phyloP scores from a whole-genome alignment of 2,329 filamentous ascomycete species.

The Conoideocrella luteorostrata region DNA sequence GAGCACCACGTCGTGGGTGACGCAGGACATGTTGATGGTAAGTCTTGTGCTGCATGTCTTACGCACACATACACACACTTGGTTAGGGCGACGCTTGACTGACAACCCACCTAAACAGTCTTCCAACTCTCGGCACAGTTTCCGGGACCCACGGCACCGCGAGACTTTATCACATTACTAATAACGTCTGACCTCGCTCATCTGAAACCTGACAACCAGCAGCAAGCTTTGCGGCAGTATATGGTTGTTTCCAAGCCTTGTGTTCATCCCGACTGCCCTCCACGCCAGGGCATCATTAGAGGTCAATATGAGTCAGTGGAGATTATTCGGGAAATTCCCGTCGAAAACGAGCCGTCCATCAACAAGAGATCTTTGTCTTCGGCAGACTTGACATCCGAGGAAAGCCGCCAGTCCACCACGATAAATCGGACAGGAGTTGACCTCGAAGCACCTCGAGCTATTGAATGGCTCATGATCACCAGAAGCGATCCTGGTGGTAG shows the following conservation, averaged over 20 bases:
- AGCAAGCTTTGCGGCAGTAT: constrained; percentile 52
- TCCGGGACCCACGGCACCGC: constrained; percentile 76
- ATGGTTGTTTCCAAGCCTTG: constrained; percentile 87
- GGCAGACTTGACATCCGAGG: constrained; percentile 21
- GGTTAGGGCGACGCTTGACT: not conserved
- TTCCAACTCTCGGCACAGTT: constrained; percentile 86
- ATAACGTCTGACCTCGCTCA: constrained; percentile 57
- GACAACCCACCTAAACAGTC: constrained; percentile 39
- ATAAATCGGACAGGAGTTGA: constrained; percentile 19
- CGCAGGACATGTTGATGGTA: constrained; percentile 58
- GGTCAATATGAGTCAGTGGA: constrained; percentile 90
- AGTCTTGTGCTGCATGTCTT: not conserved
- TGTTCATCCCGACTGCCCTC: constrained; percentile 65
- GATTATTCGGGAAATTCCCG: constrained; percentile 75
- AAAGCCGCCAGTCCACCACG: constrained; percentile 18
- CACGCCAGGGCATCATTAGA: constrained; percentile 66
- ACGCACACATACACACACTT: too few species aligned
- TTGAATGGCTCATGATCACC: constrained; percentile 93
- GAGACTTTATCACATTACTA: constrained; percentile 80
- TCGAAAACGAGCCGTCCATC: constrained; percentile 32
- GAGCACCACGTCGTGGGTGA: constrained; percentile 55
- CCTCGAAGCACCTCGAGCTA: constrained; percentile 26
- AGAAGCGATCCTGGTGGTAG: constrained; percentile 82
- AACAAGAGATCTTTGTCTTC: constrained; percentile 27
- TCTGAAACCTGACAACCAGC: constrained; percentile 20